A percentile compares a stretch with the other conserved stretches of the same genome.
phyloP scores from a whole-genome alignment of 140 eudicot genomes.

The Flaveria floridana region DNA sequence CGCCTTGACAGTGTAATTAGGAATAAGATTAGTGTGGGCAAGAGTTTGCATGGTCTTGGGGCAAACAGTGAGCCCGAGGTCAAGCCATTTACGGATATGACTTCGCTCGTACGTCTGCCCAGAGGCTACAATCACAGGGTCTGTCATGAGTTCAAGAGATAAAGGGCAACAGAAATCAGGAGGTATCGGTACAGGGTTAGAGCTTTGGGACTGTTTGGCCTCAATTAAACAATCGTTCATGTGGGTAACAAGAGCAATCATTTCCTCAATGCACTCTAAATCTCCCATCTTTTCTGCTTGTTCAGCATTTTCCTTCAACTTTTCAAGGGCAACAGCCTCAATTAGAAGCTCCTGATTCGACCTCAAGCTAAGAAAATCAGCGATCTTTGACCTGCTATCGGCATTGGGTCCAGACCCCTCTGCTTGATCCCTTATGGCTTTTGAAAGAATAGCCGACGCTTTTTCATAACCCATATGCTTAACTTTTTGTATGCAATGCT shows the following conservation, averaged over 20 bases:
- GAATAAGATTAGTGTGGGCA: conserved; percentile 80
- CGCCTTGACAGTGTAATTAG: conserved; percentile 96
- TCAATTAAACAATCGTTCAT: conserved; percentile 74
- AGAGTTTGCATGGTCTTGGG: conserved; percentile 88
- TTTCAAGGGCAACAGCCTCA: conserved; percentile 96
- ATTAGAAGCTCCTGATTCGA: conserved; percentile 88
- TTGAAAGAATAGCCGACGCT: conserved; percentile 48
- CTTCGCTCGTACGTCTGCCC: conserved; percentile 94
- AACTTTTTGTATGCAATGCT: conserved; percentile 68
- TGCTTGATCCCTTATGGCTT: conserved; percentile 66
- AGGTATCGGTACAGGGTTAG: conserved; percentile 68
- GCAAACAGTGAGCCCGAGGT: conserved; percentile 91
- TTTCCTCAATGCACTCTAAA: conserved; percentile 72
- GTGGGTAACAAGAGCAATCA: conserved; percentile 67
- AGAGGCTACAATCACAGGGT: conserved; percentile 94
- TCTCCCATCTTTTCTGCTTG: conserved; percentile 81
- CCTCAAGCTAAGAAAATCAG: conserved; percentile 67
- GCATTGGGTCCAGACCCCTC: conserved; percentile 73
- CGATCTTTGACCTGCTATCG: conserved; percentile 59
- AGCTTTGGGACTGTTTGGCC: conserved; percentile 68
- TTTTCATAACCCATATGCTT: conserved; percentile 52
- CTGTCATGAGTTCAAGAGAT: conserved; percentile 95
- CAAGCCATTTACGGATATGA: conserved; percentile 83
- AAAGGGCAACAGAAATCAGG: conserved; percentile 96
- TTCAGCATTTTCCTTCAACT: conserved; percentile 82